Evolutionary conservation across 129 eudicot genomes (phyloP).

Genomic region (Escallonia herrerae): DNA sequence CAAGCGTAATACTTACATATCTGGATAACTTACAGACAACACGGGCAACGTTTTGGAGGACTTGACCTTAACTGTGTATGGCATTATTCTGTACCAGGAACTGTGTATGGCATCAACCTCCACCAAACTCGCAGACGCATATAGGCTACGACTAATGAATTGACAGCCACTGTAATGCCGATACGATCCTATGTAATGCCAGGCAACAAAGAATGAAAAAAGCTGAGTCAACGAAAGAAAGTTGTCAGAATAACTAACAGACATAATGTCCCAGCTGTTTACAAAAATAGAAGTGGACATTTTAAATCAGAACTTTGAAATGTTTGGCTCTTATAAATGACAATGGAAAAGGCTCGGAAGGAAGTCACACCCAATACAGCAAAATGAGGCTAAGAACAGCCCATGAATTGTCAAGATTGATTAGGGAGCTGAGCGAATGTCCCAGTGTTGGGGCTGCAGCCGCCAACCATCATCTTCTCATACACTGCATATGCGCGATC

Average conservation of each 20-base stretch:
- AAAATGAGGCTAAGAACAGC: neutral
- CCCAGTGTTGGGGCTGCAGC: conserved; percentile 82
- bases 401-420: conserved; percentile 24
- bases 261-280: neutral
- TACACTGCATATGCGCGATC: conserved; percentile 73
- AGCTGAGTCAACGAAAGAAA: too few relatives aligned
- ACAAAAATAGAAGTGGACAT: neutral
- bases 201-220: neutral
- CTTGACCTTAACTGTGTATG: neutral
- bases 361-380: neutral
- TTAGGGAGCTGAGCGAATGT: conserved; percentile 94
- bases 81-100: neutral
- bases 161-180: too few relatives aligned
- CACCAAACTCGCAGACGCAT: conserved; percentile 2
- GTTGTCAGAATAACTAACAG: neutral
- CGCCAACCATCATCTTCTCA: conserved; percentile 91
- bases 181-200: neutral
- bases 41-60: neutral
- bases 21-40: neutral
- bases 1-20: neutral
- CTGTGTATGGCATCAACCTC: neutral
- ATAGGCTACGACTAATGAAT: neutral
- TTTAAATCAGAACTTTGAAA: neutral
- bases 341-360: neutral
- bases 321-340: neutral